A percentile compares a stretch with the other conserved stretches of the same genome.
Evolutionary conservation across 345 rosid genomes (phyloP).

Genomic region (Limnanthes douglasii): DNA sequence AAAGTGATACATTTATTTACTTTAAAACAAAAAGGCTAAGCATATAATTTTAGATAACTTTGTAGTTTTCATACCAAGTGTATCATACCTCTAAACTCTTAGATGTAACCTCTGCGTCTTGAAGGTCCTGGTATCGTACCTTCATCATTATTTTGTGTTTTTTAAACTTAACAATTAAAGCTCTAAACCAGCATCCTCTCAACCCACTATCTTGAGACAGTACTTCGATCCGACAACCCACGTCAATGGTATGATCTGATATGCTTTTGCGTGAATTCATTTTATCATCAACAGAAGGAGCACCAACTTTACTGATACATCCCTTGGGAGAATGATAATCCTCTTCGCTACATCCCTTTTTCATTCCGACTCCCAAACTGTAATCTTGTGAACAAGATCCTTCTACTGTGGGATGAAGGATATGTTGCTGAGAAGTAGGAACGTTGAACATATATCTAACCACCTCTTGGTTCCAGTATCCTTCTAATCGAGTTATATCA

Average conservation of each 20-base stretch:
- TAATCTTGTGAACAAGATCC: conserved; percentile 10
- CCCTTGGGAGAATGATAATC: conserved; percentile 2
- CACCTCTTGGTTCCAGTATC: conserved; percentile 70
- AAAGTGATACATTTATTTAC: conserved; percentile 4
- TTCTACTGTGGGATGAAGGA: conserved; percentile 1
- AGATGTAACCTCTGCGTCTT: conserved; percentile 53
- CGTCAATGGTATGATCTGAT: conserved; percentile 12
- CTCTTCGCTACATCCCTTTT: no score
- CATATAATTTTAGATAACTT: no score
- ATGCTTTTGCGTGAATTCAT: conserved; percentile 13
- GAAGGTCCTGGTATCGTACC: conserved; percentile 63
- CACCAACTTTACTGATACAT: conserved; percentile 8
- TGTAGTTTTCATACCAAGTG: no score
- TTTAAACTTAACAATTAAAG: conserved; percentile 41
- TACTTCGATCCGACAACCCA: conserved; percentile 59
- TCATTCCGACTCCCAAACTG: conserved; percentile 7
- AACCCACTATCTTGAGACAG: conserved; percentile 78
- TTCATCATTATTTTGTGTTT: conserved; percentile 49
- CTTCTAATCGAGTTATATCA: conserved; percentile 49
- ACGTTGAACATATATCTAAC: conserved; percentile 19
- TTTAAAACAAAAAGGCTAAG: conserved; percentile 1
- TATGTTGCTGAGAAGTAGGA: conserved; percentile 11
- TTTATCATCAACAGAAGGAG: conserved; percentile 5
- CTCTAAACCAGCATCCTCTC: conserved; percentile 81
- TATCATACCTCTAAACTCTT: conserved; percentile 52